Conservation (phyloP, 768 basidiomycete genomes). For the Suillus sp. region DNA sequence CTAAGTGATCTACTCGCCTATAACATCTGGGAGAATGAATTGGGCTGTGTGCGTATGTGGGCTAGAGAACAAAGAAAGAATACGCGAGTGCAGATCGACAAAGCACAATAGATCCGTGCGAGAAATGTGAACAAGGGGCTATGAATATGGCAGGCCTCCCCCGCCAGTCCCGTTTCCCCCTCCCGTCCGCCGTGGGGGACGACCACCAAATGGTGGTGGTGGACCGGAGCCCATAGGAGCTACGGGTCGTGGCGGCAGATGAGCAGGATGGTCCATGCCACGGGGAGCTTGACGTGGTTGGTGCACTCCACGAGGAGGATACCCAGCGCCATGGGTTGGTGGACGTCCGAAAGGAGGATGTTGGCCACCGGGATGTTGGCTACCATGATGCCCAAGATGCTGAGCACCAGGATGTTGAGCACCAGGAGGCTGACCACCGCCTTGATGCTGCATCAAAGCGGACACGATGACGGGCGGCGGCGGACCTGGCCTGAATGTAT, state of each 20-base stretch:
- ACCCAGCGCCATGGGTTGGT: slow-evolving; percentile 3
- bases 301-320: slow-evolving; percentile 1
- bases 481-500: slow-evolving; percentile 34
- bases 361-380: slow-evolving; percentile 14
- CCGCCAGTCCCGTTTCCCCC: slow-evolving; percentile 16
- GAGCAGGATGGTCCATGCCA: slow-evolving; percentile 10
- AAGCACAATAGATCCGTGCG: slow-evolving; percentile 7
- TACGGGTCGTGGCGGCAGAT: slow-evolving; percentile 26
- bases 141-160: slow-evolving; percentile 35
- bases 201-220: slow-evolving; percentile 12
- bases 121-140: background rate
- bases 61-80: background rate
- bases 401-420: background rate
- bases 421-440: background rate
- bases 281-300: slow-evolving; percentile 4
- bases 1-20: background rate
- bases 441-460: slow-evolving; percentile 33
- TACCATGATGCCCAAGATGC: slow-evolving; percentile 8
- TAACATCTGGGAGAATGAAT: background rate
- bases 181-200: slow-evolving; percentile 22
- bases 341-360: slow-evolving; percentile 10
- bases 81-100: slow-evolving; percentile 2
- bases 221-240: slow-evolving; percentile 20
- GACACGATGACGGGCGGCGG: slow-evolving; percentile 31
- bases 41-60: background rate